Evolutionary conservation across 768 basidiomycete species (phyloP).

Genomic region (Suillus sp.): DNA sequence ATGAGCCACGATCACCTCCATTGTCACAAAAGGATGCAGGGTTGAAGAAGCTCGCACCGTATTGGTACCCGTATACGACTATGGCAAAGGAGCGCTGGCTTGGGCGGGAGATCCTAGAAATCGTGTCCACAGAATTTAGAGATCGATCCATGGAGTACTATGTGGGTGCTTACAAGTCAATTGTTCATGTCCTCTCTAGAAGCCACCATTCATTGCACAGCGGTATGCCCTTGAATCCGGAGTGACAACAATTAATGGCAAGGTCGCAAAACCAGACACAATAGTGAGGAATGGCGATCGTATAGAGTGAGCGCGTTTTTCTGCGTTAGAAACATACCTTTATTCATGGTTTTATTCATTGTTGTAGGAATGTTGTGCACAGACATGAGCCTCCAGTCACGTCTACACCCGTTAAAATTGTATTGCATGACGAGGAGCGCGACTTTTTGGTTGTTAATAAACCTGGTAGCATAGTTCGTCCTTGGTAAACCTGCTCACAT

Average conservation of each 20-base stretch:
- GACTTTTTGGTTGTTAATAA: conserved; percentile 94
- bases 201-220: conserved; percentile 35
- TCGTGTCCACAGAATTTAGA: conserved; percentile 92
- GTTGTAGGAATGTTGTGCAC: conserved; percentile 82
- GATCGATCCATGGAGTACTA: conserved; percentile 96
- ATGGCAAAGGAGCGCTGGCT: conserved; percentile 94
- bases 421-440: conserved; percentile 75
- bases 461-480: conserved; percentile 91
- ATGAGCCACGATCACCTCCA: conserved; percentile 23
- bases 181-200: conserved; percentile 2
- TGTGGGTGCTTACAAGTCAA: conserved; percentile 50
- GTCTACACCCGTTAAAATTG: conserved; percentile 74
- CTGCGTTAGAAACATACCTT: background rate
- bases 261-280: conserved; percentile 74
- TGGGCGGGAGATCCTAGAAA: conserved; percentile 83
- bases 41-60: conserved; percentile 80
- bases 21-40: conserved; percentile 32
- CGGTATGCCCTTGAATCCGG: conserved; percentile 83
- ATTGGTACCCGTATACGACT: conserved; percentile 93
- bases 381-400: conserved; percentile 98
- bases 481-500: conserved; percentile 5
- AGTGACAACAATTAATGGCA: conserved; percentile 94
- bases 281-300: conserved; percentile 86
- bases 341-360: conserved; percentile 8
- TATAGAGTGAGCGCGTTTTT: conserved; percentile 66